A percentile compares a stretch with the other conserved stretches of the same genome.
These are phyloP conservation scores for Naumovozyma baii DNA, from an alignment of 805 yeast genomes.

Conservation along the genomic window DNA sequence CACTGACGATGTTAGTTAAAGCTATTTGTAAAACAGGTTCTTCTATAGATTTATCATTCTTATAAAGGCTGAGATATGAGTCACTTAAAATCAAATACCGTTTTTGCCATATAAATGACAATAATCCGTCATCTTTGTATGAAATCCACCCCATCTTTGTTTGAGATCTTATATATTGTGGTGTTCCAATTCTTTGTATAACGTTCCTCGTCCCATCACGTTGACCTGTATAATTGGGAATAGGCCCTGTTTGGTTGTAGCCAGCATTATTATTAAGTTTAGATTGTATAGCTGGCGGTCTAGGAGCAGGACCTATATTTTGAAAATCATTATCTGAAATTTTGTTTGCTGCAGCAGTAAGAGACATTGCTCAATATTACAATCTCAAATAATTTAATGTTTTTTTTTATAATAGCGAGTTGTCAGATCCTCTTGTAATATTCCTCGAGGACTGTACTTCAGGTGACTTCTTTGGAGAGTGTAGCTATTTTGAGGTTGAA, in stretches of 20 bases:
- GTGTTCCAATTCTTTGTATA: slow-evolving; percentile 27
- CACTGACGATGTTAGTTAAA: slow-evolving; percentile 48
- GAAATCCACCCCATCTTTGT: slow-evolving; percentile 68
- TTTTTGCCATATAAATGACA: slow-evolving; percentile 88
- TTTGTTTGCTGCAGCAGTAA: slow-evolving; percentile 37
- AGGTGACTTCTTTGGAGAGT: no score
- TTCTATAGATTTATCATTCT: slow-evolving; percentile 42
- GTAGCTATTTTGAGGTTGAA: no score
- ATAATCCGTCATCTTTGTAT: slow-evolving; percentile 84
- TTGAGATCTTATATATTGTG: slow-evolving; percentile 9
- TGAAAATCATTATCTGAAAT: slow-evolving; percentile 40
- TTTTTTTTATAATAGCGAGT: no score
- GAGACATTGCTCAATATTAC: slow-evolving; percentile 27
- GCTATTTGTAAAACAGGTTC: slow-evolving; percentile 46
- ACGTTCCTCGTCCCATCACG: slow-evolving; percentile 11
- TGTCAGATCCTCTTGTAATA: no score
- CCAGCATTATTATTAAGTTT: slow-evolving; percentile 9
- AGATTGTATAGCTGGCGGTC: slow-evolving; percentile 34
- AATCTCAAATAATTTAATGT: neutral
- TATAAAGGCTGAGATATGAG: slow-evolving; percentile 63
- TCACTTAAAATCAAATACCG: slow-evolving; percentile 73
- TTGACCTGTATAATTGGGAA: slow-evolving; percentile 28
- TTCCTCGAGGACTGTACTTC: no score
- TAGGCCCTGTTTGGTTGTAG: slow-evolving; percentile 31
- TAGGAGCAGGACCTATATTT: slow-evolving; percentile 48